Evolutionary conservation across 2,329 filamentous ascomycete genomes (phyloP).

Genomic region (Xylaria polymorpha): DNA sequence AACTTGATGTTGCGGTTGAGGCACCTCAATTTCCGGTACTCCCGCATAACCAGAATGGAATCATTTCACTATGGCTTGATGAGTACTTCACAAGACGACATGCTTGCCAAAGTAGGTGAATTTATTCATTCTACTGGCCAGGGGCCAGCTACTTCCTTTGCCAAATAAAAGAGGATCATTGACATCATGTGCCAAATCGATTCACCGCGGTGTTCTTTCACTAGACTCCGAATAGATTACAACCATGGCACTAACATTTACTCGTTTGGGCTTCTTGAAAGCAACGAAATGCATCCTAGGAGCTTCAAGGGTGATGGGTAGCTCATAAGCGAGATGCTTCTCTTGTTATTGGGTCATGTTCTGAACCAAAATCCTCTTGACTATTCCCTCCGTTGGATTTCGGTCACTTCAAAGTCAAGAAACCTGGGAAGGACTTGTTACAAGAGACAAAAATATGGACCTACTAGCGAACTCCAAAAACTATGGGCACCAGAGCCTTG

Average conservation of each 20-base stretch:
- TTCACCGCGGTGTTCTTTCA: constrained; percentile 4
- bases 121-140: neutral
- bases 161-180: neutral
- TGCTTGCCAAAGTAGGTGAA: constrained; percentile 6
- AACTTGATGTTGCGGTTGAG: neutral
- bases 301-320: neutral
- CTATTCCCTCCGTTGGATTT: neutral
- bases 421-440: neutral
- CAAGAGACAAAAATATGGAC: neutral
- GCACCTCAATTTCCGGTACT: neutral
- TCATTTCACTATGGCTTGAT: neutral
- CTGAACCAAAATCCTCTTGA: neutral
- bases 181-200: neutral
- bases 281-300: neutral
- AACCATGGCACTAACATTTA: constrained; percentile 3
- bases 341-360: neutral
- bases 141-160: neutral
- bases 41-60: constrained; percentile 16
- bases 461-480: neutral
- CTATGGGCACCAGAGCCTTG: neutral
- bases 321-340: neutral
- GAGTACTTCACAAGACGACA: neutral
- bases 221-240: neutral
- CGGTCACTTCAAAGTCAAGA: too few species aligned
- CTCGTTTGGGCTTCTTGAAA: neutral